Conservation (phyloP, 495 filamentous ascomycete genomes). For the Neurospora sp. region DNA sequence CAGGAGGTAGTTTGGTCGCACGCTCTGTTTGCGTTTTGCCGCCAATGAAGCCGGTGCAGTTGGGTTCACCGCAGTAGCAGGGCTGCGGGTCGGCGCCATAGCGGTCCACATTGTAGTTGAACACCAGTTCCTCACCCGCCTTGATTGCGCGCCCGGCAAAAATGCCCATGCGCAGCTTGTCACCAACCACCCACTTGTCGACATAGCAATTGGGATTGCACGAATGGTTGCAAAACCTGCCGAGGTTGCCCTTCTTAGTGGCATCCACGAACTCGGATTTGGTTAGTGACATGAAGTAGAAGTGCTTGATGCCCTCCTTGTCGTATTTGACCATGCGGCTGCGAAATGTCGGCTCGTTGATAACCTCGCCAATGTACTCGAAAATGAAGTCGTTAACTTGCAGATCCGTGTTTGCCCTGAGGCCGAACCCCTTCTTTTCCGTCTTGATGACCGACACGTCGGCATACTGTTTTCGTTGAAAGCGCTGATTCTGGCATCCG, state of each 20-base stretch:
- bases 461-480: constrained; percentile 84
- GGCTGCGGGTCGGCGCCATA: constrained; percentile 95
- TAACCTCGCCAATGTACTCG: constrained; percentile 98
- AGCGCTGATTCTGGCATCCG: constrained; percentile 88
- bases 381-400: constrained; percentile 83
- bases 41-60: constrained; percentile 93
- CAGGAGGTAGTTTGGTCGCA: constrained; percentile 81
- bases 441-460: constrained; percentile 91
- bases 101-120: constrained; percentile 99
- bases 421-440: constrained; percentile 90
- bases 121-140: constrained; percentile 92
- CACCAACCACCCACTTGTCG: constrained; percentile 99
- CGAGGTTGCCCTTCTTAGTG: constrained; percentile 92
- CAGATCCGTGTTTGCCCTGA: constrained; percentile 69
- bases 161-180: constrained; percentile 97
- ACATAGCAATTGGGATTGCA: constrained; percentile 99
- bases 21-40: constrained; percentile 96
- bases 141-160: constrained; percentile 83
- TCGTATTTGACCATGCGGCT: constrained; percentile 85
- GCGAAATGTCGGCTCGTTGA: constrained; percentile 81
- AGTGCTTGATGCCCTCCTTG: constrained; percentile 93
- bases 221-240: constrained; percentile 97
- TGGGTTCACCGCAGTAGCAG: constrained; percentile 91
- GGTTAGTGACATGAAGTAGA: constrained; percentile 99
- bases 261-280: constrained; percentile 97